Conservation (phyloP, 768 basidiomycete species). For the Boletus patriciae region DNA sequence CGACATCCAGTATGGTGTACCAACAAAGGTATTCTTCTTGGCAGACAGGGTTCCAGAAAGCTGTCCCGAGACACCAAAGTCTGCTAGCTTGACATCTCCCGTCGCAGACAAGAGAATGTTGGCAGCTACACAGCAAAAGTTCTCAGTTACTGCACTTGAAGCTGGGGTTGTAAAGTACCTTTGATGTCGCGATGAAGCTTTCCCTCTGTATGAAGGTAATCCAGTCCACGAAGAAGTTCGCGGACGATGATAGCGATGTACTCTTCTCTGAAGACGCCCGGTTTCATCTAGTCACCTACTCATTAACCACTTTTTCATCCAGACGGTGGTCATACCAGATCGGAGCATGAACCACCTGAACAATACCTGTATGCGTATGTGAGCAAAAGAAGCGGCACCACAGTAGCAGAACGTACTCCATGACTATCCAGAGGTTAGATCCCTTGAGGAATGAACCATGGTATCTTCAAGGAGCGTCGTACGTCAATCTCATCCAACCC, state of each 20-base stretch:
- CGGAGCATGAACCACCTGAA: constrained; percentile 96
- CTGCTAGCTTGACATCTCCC: constrained; percentile 96
- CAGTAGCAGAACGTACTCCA: constrained; percentile 65
- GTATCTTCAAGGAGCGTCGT: constrained; percentile 55
- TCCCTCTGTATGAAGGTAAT: constrained; percentile 94
- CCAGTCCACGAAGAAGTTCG: constrained; percentile 88
- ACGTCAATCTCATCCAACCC: constrained; percentile 37
- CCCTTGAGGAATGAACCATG: constrained; percentile 96
- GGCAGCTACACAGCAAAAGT: constrained; percentile 57
- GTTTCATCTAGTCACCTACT: constrained; percentile 77
- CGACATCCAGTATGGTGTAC: constrained; percentile 99
- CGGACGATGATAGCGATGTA: constrained; percentile 97
- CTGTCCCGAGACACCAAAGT: constrained; percentile 98
- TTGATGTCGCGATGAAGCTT: constrained; percentile 99
- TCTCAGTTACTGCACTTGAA: background rate
- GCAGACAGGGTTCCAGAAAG: constrained; percentile 89
- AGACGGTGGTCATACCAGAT: constrained; percentile 62
- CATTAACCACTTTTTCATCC: constrained; percentile 2
- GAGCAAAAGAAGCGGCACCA: constrained; percentile 2
- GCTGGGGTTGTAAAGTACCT: constrained; percentile 47
- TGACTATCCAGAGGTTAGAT: constrained; percentile 97
- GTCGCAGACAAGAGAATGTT: constrained; percentile 90
- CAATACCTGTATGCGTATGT: constrained; percentile 66
- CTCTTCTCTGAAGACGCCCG: constrained; percentile 96
- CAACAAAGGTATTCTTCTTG: constrained; percentile 98